Conservation (phyloP, 1,139 yeast genomes). For the Lodderomyces jiufengensis region DNA sequence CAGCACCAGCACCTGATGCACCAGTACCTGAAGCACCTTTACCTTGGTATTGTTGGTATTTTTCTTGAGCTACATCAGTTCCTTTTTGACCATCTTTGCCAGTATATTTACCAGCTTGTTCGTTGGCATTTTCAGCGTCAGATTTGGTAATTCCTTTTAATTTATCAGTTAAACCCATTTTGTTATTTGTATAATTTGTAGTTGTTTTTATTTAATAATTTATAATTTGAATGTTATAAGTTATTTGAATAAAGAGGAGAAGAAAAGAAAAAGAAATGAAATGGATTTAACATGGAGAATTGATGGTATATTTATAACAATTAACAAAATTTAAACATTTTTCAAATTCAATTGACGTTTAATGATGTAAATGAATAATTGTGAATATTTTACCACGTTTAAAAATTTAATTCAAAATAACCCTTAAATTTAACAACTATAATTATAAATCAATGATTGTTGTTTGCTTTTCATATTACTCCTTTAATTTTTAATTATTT, state of each 20-base stretch:
- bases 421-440: no score
- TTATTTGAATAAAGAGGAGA: background rate
- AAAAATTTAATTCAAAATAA: no score
- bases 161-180: slow-evolving; percentile 13
- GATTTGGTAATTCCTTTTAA: slow-evolving; percentile 12
- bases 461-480: no score
- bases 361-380: no score
- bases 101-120: slow-evolving; percentile 11
- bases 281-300: background rate
- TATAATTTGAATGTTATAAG: background rate
- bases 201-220: background rate
- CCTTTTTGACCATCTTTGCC: slow-evolving; percentile 14
- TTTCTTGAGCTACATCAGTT: slow-evolving; percentile 13
- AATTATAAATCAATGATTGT: no score
- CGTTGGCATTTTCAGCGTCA: slow-evolving; percentile 10
- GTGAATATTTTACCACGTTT: background rate
- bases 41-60: slow-evolving; percentile 8
- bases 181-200: slow-evolving; percentile 1
- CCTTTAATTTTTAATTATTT: no score
- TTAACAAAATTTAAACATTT: no score
- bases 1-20: slow-evolving; percentile 2
- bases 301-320: slow-evolving; percentile 1
- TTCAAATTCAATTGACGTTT: no score
- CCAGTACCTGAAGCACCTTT: slow-evolving; percentile 1
- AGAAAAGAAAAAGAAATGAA: background rate